Evolutionary conservation across 2,329 filamentous ascomycete genomes (phyloP).

Genomic region (Harringtonia aguacate): DNA sequence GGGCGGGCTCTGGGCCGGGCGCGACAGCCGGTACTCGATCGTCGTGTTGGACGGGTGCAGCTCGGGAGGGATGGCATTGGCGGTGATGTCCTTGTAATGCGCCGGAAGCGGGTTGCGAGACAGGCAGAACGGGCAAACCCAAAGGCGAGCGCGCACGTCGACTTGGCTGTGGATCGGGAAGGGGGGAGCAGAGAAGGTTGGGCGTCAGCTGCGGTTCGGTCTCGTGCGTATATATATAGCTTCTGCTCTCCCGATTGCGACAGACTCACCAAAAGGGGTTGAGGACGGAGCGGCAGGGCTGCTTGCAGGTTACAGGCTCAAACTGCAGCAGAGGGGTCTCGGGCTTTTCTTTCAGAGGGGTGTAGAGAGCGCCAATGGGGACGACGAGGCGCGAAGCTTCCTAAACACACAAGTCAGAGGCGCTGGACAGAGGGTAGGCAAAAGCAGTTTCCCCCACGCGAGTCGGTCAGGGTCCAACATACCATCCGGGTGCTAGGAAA

Average conservation of each 20-base stretch:
- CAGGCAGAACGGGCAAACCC: constrained; percentile 84
- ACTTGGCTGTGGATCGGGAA: constrained; percentile 62
- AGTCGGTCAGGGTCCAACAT: too few relatives aligned
- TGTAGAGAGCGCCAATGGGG: constrained; percentile 92
- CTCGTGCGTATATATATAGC: too few relatives aligned
- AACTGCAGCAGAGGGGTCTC: constrained; percentile 86
- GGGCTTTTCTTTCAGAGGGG: constrained; percentile 87
- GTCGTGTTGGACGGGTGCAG: constrained; percentile 74
- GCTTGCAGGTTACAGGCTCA: constrained; percentile 93
- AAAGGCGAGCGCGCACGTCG: constrained; percentile 71
- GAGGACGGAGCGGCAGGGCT: constrained; percentile 87
- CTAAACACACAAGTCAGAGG: constrained; percentile 28
- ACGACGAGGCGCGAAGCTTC: constrained; percentile 92
- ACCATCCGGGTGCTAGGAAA: constrained; percentile 98
- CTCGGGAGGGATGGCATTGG: constrained; percentile 73
- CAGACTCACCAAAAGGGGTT: constrained; percentile 83
- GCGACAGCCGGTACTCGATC: constrained; percentile 76
- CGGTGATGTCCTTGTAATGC: constrained; percentile 84
- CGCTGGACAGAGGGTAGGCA: too few relatives aligned
- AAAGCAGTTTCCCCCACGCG: too few relatives aligned
- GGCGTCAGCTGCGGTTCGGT: constrained; percentile 5
- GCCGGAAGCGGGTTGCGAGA: constrained; percentile 73
- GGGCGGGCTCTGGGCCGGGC: constrained; percentile 73
- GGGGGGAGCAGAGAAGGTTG: too few relatives aligned
- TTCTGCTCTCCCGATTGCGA: background rate